Evolutionary conservation across 768 basidiomycete genomes (phyloP).

Genomic region (Boletellus ananiceps): DNA sequence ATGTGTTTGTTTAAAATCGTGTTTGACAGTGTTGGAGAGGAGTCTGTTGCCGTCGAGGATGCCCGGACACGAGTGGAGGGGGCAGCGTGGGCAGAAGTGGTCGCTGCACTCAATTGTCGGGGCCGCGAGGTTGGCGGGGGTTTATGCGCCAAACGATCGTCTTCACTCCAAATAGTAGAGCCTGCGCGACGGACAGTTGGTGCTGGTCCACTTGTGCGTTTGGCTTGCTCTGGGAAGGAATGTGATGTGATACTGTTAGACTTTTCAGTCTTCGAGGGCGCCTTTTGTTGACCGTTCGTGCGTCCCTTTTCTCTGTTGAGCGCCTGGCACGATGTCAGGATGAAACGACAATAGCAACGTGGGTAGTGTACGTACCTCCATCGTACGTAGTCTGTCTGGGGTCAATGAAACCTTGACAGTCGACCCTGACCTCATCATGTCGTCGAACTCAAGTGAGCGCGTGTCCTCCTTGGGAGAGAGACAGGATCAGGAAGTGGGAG

Average conservation of each 20-base stretch:
- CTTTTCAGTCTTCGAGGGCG: conserved; percentile 21
- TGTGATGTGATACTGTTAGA: conserved; percentile 14
- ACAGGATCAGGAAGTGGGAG: conserved; percentile 1
- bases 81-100: conserved; percentile 32
- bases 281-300: conserved; percentile 27
- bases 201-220: conserved; percentile 32
- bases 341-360: conserved; percentile 14
- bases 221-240: conserved; percentile 23
- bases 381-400: conserved; percentile 86
- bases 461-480: conserved; percentile 43
- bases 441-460: conserved; percentile 82
- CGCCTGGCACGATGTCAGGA: conserved; percentile 37
- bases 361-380: conserved; percentile 66
- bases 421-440: conserved; percentile 81
- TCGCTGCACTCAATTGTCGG: conserved; percentile 45
- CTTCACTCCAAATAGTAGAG: conserved; percentile 65
- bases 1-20: conserved; percentile 26
- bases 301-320: conserved; percentile 70
- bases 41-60: conserved; percentile 33
- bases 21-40: conserved; percentile 11
- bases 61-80: conserved; percentile 26
- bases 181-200: conserved; percentile 53
- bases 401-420: conserved; percentile 97
- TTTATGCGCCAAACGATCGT: conserved; percentile 27
- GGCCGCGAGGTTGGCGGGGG: conserved; percentile 36